Conservation (phyloP, 768 basidiomycete species). For the Neoboletus subvelutipes region DNA sequence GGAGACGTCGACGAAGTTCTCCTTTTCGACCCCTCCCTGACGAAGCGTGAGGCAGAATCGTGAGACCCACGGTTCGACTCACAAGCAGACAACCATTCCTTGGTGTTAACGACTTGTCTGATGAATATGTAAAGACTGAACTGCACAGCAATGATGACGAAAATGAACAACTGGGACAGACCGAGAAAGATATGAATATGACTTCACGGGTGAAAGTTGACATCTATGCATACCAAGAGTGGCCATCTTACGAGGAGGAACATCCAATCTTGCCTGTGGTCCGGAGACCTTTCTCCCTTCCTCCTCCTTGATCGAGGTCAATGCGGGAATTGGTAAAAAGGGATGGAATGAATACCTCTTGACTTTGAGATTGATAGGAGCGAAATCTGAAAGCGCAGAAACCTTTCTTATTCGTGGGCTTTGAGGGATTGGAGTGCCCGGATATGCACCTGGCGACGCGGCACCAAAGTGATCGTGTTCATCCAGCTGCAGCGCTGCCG, state of each 20-base stretch:
- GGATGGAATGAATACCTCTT: constrained; percentile 49
- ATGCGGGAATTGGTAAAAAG: not conserved
- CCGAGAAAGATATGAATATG: constrained; percentile 5
- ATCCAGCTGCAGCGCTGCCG: constrained; percentile 65
- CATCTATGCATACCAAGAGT: constrained; percentile 55
- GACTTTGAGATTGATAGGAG: constrained; percentile 85
- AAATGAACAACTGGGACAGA: constrained; percentile 68
- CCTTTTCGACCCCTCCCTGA: constrained; percentile 87
- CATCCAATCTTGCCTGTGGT: constrained; percentile 65
- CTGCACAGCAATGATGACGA: constrained; percentile 77
- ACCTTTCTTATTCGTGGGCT: constrained; percentile 70
- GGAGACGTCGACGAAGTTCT: constrained; percentile 66
- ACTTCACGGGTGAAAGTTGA: not conserved
- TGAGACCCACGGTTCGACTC: constrained; percentile 17
- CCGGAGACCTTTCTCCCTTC: constrained; percentile 32
- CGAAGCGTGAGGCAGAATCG: not conserved
- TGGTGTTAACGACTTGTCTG: constrained; percentile 89
- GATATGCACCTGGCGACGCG: constrained; percentile 22
- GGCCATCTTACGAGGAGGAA: constrained; percentile 87
- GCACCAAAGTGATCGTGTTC: constrained; percentile 38
- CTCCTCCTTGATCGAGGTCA: constrained; percentile 34
- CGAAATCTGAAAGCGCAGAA: constrained; percentile 82
- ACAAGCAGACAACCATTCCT: constrained; percentile 94
- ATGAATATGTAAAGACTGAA: constrained; percentile 87
- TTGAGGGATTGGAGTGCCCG: constrained; percentile 25